Evolutionary conservation across 2,329 filamentous ascomycete species (phyloP).

Genomic region (Canariomyces notabilis): DNA sequence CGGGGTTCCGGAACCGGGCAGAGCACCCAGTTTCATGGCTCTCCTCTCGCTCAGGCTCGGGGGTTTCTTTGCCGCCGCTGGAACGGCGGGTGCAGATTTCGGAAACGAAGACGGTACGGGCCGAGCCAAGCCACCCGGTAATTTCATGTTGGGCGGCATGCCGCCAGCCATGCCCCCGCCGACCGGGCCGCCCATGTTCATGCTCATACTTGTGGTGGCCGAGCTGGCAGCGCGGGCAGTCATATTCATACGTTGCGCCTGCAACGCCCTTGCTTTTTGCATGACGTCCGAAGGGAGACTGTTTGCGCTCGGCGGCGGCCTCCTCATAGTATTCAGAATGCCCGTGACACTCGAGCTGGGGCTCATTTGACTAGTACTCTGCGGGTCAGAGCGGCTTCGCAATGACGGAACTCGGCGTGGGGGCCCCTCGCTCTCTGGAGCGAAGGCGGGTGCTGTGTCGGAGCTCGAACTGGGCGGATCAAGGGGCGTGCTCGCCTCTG

Average conservation of each 20-base stretch:
- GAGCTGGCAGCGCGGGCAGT: constrained; percentile 19
- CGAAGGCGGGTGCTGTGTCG: constrained; percentile 23
- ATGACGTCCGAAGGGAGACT: constrained; percentile 38
- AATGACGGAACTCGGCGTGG: constrained; percentile 53
- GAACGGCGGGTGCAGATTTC: constrained; percentile 49
- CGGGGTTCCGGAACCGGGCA: constrained; percentile 35
- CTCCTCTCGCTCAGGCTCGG: constrained; percentile 64
- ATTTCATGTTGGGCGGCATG: constrained; percentile 38
- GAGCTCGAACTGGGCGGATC: constrained; percentile 34
- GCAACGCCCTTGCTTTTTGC: constrained; percentile 35
- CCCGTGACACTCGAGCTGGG: constrained; percentile 81
- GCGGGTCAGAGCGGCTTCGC: constrained; percentile 55
- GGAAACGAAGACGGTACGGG: constrained; percentile 45
- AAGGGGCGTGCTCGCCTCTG: constrained; percentile 45
- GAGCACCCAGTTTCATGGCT: constrained; percentile 51
- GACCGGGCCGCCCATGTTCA: constrained; percentile 23
- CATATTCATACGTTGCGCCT: constrained; percentile 33
- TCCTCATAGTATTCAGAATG: constrained; percentile 61
- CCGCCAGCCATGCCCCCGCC: constrained; percentile 34
- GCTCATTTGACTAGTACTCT: constrained; percentile 56
- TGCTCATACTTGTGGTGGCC: constrained; percentile 13
- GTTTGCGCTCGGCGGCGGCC: constrained; percentile 41
- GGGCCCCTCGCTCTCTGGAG: constrained; percentile 28
- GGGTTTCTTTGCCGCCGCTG: constrained; percentile 34
- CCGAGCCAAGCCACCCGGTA: constrained; percentile 39